phyloP scores from a whole-genome alignment of 2,329 filamentous ascomycete species.

The Neodidymelliopsis sp. region DNA sequence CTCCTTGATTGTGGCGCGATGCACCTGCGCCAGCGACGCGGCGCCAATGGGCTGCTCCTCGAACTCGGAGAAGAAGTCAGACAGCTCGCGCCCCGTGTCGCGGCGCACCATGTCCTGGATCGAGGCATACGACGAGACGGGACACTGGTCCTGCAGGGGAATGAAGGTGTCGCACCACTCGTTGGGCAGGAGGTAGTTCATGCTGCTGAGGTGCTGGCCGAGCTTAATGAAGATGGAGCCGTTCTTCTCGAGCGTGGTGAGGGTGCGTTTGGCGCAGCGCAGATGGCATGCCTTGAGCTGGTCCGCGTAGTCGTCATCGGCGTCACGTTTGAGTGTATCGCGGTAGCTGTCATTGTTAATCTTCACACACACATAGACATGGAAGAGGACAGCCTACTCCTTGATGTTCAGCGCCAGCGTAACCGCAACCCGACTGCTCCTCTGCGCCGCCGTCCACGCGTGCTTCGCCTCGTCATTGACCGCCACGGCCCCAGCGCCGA shows the following conservation, averaged over 20 bases:
- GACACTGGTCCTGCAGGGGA: constrained; percentile 93
- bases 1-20: constrained; percentile 82
- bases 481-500: constrained; percentile 56
- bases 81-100: constrained; percentile 81
- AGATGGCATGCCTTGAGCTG: constrained; percentile 85
- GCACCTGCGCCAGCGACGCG: constrained; percentile 93
- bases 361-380: background rate
- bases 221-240: constrained; percentile 99
- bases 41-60: constrained; percentile 83
- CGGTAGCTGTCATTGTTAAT: constrained; percentile 72
- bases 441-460: constrained; percentile 75
- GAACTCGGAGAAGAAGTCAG: constrained; percentile 88
- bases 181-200: constrained; percentile 89
- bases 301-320: constrained; percentile 70
- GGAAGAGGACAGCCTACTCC: constrained; percentile 67
- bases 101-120: constrained; percentile 84
- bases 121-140: constrained; percentile 86
- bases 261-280: constrained; percentile 86
- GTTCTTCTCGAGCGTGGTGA: constrained; percentile 90
- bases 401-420: constrained; percentile 84
- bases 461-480: constrained; percentile 75
- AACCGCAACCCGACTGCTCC: constrained; percentile 78
- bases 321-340: constrained; percentile 75
- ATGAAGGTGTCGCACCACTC: constrained; percentile 98
- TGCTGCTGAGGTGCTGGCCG: constrained; percentile 92